phyloP scores from a whole-genome alignment of 768 basidiomycete genomes.

The Boletus edulis region DNA sequence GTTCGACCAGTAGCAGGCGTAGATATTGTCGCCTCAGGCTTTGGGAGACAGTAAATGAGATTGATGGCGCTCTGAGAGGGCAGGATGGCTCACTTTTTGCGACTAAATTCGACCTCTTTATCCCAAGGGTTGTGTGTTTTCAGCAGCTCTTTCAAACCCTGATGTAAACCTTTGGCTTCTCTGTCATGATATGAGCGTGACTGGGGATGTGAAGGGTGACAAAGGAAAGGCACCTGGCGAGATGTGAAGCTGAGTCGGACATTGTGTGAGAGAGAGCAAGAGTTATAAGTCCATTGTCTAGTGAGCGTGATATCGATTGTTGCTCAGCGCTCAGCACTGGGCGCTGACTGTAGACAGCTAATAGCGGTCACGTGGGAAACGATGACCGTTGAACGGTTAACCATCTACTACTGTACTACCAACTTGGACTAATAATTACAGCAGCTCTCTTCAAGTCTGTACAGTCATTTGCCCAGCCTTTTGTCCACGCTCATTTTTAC shows the following conservation, averaged over 20 bases:
- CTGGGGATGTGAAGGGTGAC: neutral
- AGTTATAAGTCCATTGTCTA: constrained; percentile 26
- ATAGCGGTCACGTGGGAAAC: constrained; percentile 21
- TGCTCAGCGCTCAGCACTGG: constrained; percentile 3
- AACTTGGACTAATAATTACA: too few relatives aligned
- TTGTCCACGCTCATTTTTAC: too few relatives aligned
- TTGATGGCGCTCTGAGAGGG: constrained; percentile 1
- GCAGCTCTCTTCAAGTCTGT: too few relatives aligned
- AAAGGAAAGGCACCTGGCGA: constrained; percentile 31
- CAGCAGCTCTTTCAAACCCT: constrained; percentile 71
- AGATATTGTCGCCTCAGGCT: constrained; percentile 74
- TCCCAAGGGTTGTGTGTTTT: constrained; percentile 78
- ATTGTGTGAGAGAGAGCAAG: constrained; percentile 25
- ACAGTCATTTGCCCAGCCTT: too few relatives aligned
- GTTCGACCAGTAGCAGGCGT: constrained; percentile 63
- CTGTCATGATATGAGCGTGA: constrained; percentile 37
- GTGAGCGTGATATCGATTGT: constrained; percentile 14
- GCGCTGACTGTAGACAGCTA: constrained; percentile 10
- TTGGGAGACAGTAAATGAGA: constrained; percentile 8
- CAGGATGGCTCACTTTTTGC: constrained; percentile 67
- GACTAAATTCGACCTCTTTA: constrained; percentile 80
- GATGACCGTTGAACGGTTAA: too few relatives aligned
- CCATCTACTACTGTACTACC: neutral
- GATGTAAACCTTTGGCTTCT: constrained; percentile 75
- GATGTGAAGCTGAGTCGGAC: constrained; percentile 40